Percentiles rank a stretch among this genome's conserved stretches.
Conservation (phyloP, 2,329 filamentous ascomycete genomes). For the Penicillium sp. region DNA sequence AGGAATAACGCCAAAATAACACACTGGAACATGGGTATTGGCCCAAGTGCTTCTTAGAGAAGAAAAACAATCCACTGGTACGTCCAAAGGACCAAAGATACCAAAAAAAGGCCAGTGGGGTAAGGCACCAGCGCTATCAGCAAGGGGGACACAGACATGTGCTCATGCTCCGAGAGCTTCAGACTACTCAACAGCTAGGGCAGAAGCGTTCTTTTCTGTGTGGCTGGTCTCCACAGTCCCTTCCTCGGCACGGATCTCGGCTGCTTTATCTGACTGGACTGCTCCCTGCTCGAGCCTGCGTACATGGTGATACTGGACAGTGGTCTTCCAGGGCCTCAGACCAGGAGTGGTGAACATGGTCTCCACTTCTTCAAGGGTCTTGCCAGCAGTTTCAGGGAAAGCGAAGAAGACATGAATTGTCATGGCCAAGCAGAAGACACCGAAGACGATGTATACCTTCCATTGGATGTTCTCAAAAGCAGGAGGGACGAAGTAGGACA, state of each 20-base stretch:
- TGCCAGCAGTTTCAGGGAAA: conserved; percentile 48
- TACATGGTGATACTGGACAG: conserved; percentile 18
- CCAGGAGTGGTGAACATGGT: conserved; percentile 57
- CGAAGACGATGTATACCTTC: conserved; percentile 70
- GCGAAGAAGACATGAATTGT: conserved; percentile 63
- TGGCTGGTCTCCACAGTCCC: not conserved
- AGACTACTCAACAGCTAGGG: conserved; percentile 7
- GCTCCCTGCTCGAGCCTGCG: conserved; percentile 18
- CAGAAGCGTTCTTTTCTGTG: conserved; percentile 8
- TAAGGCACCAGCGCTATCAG: not conserved
- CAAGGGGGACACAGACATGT: not conserved
- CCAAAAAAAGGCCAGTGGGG: not conserved
- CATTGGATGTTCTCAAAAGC: conserved; percentile 55
- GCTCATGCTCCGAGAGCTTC: not conserved
- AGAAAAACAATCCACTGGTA: not conserved
- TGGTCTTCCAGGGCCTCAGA: conserved; percentile 19
- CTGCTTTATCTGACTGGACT: conserved; percentile 14
- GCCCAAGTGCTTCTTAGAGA: not conserved
- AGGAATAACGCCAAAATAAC: too few relatives aligned
- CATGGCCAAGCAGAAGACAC: conserved; percentile 64
- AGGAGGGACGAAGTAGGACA: conserved; percentile 55
- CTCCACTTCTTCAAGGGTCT: conserved; percentile 73
- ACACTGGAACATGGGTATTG: too few relatives aligned
- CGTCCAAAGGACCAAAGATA: too few relatives aligned
- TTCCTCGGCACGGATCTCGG: conserved; percentile 14